Base-by-base conservation (phyloP, 345 rosid genomes). In the Cardiospermum halicacabum region DNA sequence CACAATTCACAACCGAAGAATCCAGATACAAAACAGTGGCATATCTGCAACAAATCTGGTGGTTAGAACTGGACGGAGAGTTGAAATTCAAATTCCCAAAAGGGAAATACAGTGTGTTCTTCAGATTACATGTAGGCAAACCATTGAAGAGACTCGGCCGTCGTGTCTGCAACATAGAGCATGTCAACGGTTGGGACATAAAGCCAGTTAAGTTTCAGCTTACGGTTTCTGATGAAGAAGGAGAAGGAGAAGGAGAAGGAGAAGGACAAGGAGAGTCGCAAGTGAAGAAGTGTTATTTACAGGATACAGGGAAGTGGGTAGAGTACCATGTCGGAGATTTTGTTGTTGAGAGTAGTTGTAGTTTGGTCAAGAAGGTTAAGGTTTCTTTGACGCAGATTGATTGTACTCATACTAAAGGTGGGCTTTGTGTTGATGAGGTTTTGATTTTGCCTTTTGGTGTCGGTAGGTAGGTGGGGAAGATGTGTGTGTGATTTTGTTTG, bases 401-500 rank as follows among this genome's bases (percentile, higher is more conserved):
- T 70, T 92, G 98, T 68, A 92, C 98, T 39, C 98, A 89, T 77
- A 83, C 96, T 12, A 92, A 92, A 79, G 98, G 98, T 13, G 98
- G 98, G n/a, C 72, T 92, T 5, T 84, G 92, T 60, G 60, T 92
- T 42, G 98, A 92, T 68, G 71, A 81, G 56, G 87, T 88, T 56
- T 70, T 85, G 54, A 72, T 92, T 13, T 75, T 75, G 56, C 98
- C 98, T 2, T 72, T 73, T 72, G 78, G 67, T 36, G 18, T 56
- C 78, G 48, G 67, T 77, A 54, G 62, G 66, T 81, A 80, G 65
- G 75, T 73, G 61, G 57, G 69, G 40, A 42, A 72, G 61, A 40
- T 5, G n/a, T n/a, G n/a, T n/a, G n/a, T 39, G 24, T 49, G 45
- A 31, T 21, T 12, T 39, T 43, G 62, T n/a, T n/a, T n/a, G n/a